These are phyloP conservation scores for Gracilaria gracilis DNA, from an alignment of 23 red algal genomes.

Conservation along the genomic window DNA sequence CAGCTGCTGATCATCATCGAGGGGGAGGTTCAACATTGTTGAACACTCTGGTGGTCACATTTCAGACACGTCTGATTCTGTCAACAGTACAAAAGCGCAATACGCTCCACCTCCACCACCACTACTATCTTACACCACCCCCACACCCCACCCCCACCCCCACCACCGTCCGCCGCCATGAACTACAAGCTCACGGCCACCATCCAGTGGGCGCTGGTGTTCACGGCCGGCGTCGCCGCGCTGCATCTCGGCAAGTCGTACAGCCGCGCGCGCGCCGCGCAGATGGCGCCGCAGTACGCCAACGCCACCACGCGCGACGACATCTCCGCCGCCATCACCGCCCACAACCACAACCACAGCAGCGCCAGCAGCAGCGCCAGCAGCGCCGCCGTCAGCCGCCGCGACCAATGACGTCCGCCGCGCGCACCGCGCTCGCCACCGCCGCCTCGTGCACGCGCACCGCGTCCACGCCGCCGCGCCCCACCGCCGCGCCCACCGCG, in stretches of 20 bases:
- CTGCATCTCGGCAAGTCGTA: slow-evolving; percentile 72
- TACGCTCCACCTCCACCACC: too few species aligned
- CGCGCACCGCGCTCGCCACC: slow-evolving; percentile 68
- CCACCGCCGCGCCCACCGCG: slow-evolving; percentile 51
- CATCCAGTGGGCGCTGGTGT: slow-evolving; percentile 54
- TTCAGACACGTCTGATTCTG: too few species aligned
- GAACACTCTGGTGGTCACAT: too few species aligned
- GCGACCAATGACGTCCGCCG: slow-evolving; percentile 45
- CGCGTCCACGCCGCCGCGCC: slow-evolving; percentile 73
- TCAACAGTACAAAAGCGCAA: too few species aligned
- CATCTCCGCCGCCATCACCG: slow-evolving; percentile 56
- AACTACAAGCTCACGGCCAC: slow-evolving; percentile 69
- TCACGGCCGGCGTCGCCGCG: slow-evolving; percentile 44
- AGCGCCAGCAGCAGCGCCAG: slow-evolving; percentile 40
- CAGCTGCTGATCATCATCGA: too few species aligned
- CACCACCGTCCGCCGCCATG: neutral
- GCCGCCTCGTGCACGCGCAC: slow-evolving; percentile 85
- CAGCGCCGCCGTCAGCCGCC: slow-evolving; percentile 38
- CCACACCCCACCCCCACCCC: neutral
- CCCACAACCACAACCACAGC: slow-evolving; percentile 68
- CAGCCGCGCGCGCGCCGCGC: slow-evolving; percentile 13
- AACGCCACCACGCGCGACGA: slow-evolving; percentile 66
- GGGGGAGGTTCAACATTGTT: too few species aligned
- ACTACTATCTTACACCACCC: too few species aligned
- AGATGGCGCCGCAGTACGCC: slow-evolving; percentile 61